Conservation (phyloP, 352 stramenopile genomes). For the Phytophthora colocasiae region DNA sequence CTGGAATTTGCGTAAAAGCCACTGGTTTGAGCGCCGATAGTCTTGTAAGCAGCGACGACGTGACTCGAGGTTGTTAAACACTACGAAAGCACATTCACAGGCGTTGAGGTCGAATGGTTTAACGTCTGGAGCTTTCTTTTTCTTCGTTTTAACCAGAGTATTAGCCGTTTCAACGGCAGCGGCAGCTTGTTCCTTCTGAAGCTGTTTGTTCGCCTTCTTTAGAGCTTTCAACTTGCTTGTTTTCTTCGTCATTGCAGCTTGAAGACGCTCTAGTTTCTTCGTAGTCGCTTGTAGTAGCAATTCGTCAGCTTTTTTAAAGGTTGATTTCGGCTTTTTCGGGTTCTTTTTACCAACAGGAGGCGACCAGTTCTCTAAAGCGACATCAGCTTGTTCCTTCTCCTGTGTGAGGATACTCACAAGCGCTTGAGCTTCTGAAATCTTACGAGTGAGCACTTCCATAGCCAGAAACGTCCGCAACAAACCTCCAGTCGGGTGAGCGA, state of each 20-base stretch:
- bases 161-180: background rate
- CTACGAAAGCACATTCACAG: conserved; percentile 85
- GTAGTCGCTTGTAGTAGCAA: conserved; percentile 43
- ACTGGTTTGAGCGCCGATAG: conserved; percentile 64
- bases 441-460: conserved; percentile 71
- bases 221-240: conserved; percentile 73
- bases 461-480: conserved; percentile 76
- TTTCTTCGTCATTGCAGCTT: conserved; percentile 54
- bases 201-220: conserved; percentile 40
- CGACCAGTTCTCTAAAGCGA: conserved; percentile 23
- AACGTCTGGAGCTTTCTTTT: conserved; percentile 27
- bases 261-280: conserved; percentile 41
- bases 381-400: conserved; percentile 48
- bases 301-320: conserved; percentile 46
- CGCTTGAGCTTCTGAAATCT: conserved; percentile 63
- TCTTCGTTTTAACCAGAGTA: conserved; percentile 18
- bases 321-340: conserved; percentile 38
- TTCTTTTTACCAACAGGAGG: conserved; percentile 37
- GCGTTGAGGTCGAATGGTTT: conserved; percentile 64
- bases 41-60: conserved; percentile 75
- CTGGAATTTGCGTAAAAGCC: conserved; percentile 57
- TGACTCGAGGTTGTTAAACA: conserved; percentile 90
- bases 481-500: conserved; percentile 77
- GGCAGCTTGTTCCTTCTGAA: conserved; percentile 12
- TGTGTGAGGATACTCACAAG: conserved; percentile 58